Percentiles rank a stretch among this genome's conserved stretches.
These are phyloP conservation scores for Penicillium thymicola DNA, from an alignment of 2,329 filamentous ascomycete species.

Conservation along the genomic window DNA sequence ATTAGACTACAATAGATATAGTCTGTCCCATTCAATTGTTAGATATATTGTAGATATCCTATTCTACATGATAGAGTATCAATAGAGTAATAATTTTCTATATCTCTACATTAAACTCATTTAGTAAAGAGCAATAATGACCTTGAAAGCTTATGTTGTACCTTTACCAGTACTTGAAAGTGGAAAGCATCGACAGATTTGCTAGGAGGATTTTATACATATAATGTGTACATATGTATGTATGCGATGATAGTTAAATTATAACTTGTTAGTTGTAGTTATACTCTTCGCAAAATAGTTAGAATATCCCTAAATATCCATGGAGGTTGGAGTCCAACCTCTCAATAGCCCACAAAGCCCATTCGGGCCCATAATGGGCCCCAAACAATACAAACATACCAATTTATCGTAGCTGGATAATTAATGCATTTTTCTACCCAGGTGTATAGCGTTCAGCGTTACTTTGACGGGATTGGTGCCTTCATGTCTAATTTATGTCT, in stretches of 20 bases:
- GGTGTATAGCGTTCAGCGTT: too few relatives aligned
- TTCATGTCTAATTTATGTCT: too few relatives aligned
- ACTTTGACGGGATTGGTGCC: too few relatives aligned
- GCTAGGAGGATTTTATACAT: background rate
- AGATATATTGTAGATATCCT: too few relatives aligned
- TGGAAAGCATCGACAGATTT: background rate
- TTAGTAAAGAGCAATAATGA: background rate
- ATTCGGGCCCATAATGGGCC: too few relatives aligned
- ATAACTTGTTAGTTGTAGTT: too few relatives aligned
- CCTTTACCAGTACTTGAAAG: background rate
- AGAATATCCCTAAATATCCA: background rate
- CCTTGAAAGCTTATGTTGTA: background rate
- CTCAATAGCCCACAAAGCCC: too few relatives aligned
- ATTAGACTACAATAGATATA: background rate
- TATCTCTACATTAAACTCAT: background rate
- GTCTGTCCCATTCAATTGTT: too few relatives aligned
- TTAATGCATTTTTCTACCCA: too few relatives aligned
- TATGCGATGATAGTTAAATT: background rate
- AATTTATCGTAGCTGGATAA: too few relatives aligned
- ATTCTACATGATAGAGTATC: background rate
- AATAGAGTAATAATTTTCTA: background rate
- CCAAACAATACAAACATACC: too few relatives aligned
- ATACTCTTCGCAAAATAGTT: background rate
- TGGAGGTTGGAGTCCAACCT: background rate
- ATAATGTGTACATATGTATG: background rate